Evolutionary conservation across 352 stramenopile species (phyloP), one percentile per base, ranked within the genome.

Genomic region (Pythium rishiriense): DNA sequence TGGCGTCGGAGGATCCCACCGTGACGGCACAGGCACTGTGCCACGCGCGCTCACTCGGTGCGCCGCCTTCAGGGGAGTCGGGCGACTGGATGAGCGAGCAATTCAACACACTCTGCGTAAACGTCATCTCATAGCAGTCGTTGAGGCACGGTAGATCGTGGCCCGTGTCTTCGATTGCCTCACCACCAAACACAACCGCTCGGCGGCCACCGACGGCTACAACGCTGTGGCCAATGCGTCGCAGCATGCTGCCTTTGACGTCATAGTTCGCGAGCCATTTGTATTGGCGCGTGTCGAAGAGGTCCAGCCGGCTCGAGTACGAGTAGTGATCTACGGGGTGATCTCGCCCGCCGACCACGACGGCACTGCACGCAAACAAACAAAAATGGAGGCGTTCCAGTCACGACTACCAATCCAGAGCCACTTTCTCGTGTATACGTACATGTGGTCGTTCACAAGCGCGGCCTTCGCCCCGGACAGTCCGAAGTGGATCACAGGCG

Each of bases 231-330:
- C 85, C 81, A 21, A 88, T 75, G 31, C 81, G 76, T 8, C 77
- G 75, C 29, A 69, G 62, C 19, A 93, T 46, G 3, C 70, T 67
- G 12, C 83, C 83, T 19, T 82, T 64, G 5, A 90, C 70, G 64
- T 92, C 83, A 41, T 85, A 87, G 45, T 62, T 67, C n/a, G 64
- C 71, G 31, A 91, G 47, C 80, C 81, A 91, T 33, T 65, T 71
- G n/a, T 76, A 43, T 0, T 65, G 72, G 5, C 21, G 43, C 25
- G 87, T 42, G 33, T 91, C 83, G 51, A 92, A 93, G 10, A 93
- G 56, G 52, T 89, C 79, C 8, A 90, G 48, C 3, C 79, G 66
- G 57, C 22, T 49, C 29, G 41, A 73, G 54, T 22, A 64, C 8
- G 39, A 66, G 41, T 49, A 43, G 19, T 51, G 54, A 21, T 81